Conservation (phyloP, 805 yeast genomes). For the Jamesozyma piceae region DNA sequence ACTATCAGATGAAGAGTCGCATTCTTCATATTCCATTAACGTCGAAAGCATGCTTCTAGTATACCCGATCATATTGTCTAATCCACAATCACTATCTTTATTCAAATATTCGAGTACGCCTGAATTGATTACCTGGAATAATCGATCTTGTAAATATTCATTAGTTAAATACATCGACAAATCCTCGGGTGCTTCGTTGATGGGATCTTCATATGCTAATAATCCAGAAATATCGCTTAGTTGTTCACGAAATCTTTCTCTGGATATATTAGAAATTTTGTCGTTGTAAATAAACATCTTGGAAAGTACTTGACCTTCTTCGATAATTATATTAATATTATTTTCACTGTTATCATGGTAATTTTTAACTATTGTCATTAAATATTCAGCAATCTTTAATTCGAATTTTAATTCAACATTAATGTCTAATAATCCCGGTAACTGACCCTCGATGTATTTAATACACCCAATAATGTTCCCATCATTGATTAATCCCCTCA, state of each 20-base stretch:
- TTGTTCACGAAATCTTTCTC: slow-evolving; percentile 30
- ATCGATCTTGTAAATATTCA: slow-evolving; percentile 24
- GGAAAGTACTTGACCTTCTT: slow-evolving; percentile 21
- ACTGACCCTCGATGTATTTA: slow-evolving; percentile 27
- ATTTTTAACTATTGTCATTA: slow-evolving; percentile 12
- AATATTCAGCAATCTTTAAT: slow-evolving; percentile 20
- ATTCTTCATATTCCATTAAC: slow-evolving; percentile 20
- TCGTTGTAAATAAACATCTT: slow-evolving; percentile 16
- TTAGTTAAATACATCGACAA: slow-evolving; percentile 17
- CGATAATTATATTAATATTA: slow-evolving; percentile 7
- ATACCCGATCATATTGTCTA: slow-evolving; percentile 38
- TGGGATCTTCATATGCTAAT: slow-evolving; percentile 45
- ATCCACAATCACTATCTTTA: slow-evolving; percentile 35
- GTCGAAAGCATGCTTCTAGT: slow-evolving; percentile 31
- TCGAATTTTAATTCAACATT: slow-evolving; percentile 24
- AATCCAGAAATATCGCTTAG: slow-evolving; percentile 42
- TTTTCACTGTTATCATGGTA: neutral
- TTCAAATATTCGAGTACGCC: slow-evolving; percentile 37
- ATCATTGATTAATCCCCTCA: slow-evolving; percentile 35
- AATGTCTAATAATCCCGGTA: slow-evolving; percentile 19
- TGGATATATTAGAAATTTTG: slow-evolving; percentile 12
- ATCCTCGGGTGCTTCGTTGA: slow-evolving; percentile 30
- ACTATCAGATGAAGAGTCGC: slow-evolving; percentile 16
- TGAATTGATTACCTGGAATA: slow-evolving; percentile 28
- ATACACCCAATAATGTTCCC: slow-evolving; percentile 40